Percentiles rank a stretch among this genome's conserved stretches.
These are phyloP conservation scores for Eremochloa ophiuroides DNA, from an alignment of 176 grass and related monocot species.

Conservation along the genomic window DNA sequence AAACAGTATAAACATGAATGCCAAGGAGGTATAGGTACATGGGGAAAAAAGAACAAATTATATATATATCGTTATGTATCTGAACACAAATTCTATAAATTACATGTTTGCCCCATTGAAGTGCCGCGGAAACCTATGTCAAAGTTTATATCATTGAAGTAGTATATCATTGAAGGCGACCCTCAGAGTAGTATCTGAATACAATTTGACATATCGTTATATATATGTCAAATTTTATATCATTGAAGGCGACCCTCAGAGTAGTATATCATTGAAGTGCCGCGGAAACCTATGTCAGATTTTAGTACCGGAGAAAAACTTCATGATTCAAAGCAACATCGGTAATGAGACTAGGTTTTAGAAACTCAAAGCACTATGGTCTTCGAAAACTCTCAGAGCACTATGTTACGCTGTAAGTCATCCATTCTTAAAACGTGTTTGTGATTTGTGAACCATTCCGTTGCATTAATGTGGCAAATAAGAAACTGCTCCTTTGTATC, in stretches of 20 bases:
- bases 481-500: too few species aligned
- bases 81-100: neutral
- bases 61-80: neutral
- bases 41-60: neutral
- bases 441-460: neutral
- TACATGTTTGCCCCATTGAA: too few species aligned
- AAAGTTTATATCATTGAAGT: too few species aligned
- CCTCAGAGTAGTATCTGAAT: too few species aligned
- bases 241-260: too few species aligned
- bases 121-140: too few species aligned
- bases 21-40: neutral
- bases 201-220: too few species aligned
- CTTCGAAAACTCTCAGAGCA: neutral
- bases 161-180: too few species aligned
- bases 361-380: neutral
- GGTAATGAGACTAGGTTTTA: neutral
- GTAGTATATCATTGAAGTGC: too few species aligned
- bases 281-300: neutral
- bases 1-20: neutral
- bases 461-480: neutral
- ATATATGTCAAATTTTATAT: too few species aligned
- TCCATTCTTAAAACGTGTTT: neutral
- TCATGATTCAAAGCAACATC: neutral
- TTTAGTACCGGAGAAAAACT: neutral
- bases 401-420: neutral